Evolutionary conservation across 805 yeast species (phyloP).

Genomic region (Lipomyces mesembrius): DNA sequence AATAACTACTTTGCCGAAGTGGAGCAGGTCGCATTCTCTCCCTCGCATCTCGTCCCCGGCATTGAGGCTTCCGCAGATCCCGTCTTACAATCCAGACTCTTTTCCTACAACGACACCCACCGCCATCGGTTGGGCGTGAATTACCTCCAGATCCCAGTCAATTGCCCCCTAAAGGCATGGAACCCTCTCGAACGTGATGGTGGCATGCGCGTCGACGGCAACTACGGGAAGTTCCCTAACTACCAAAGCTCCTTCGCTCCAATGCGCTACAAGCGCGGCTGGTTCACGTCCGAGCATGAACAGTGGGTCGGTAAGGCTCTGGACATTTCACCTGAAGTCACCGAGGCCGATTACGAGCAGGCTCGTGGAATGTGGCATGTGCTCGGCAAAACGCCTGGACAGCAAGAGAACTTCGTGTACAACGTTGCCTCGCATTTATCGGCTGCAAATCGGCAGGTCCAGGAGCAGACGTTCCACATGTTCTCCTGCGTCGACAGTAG

Average conservation of each 20-base stretch:
- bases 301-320: slow-evolving; percentile 81
- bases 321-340: slow-evolving; percentile 60
- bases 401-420: slow-evolving; percentile 80
- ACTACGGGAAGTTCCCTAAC: slow-evolving; percentile 58
- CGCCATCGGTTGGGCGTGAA: slow-evolving; percentile 75
- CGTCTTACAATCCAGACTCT: slow-evolving; percentile 74
- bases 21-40: slow-evolving; percentile 70
- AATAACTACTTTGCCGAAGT: slow-evolving; percentile 57
- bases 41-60: slow-evolving; percentile 73
- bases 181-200: slow-evolving; percentile 66
- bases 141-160: slow-evolving; percentile 69
- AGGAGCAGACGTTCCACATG: slow-evolving; percentile 76
- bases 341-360: slow-evolving; percentile 75
- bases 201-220: slow-evolving; percentile 53
- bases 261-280: slow-evolving; percentile 41
- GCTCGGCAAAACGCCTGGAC: slow-evolving; percentile 75
- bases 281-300: slow-evolving; percentile 62
- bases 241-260: slow-evolving; percentile 43
- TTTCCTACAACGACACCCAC: slow-evolving; percentile 77
- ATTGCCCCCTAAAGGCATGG: slow-evolving; percentile 57
- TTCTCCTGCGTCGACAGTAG: slow-evolving; percentile 72
- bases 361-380: slow-evolving; percentile 79
- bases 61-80: slow-evolving; percentile 80
- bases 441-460: slow-evolving; percentile 73
- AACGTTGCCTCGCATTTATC: slow-evolving; percentile 76